A percentile compares a stretch with the other conserved stretches of the same genome.
These are phyloP conservation scores for Zelonia costaricensis DNA, from an alignment of 208 protist genomes.

Conservation along the genomic window DNA sequence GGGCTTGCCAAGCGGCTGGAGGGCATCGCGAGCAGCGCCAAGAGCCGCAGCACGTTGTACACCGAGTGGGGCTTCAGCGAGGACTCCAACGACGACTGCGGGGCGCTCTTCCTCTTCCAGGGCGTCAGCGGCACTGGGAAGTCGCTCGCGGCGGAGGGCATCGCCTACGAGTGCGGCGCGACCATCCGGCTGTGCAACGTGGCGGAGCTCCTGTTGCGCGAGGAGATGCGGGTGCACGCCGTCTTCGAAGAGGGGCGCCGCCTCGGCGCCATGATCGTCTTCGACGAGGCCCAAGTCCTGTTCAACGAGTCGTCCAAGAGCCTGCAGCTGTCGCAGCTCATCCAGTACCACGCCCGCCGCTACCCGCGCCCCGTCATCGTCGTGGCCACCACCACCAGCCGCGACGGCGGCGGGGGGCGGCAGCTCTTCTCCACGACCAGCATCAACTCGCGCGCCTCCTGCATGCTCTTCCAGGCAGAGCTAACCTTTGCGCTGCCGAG, in stretches of 20 bases:
- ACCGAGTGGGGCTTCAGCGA: conserved; percentile 90
- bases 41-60: conserved; percentile 86
- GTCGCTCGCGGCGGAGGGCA: conserved; percentile 84
- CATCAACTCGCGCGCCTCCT: conserved; percentile 53
- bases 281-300: conserved; percentile 86
- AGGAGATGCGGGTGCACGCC: conserved; percentile 47
- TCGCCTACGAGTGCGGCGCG: conserved; percentile 91
- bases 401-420: conserved; percentile 25
- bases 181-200: conserved; percentile 89
- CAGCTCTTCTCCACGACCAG: conserved; percentile 24
- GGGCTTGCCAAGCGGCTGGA: conserved; percentile 47
- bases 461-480: conserved; percentile 56
- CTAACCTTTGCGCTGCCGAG: conserved; percentile 64
- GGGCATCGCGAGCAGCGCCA: conserved; percentile 58
- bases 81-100: conserved; percentile 36
- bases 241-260: conserved; percentile 84
- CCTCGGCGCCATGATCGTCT: conserved; percentile 86
- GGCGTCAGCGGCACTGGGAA: conserved; percentile 88
- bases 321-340: conserved; percentile 66
- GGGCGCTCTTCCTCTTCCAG: conserved; percentile 66
- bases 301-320: conserved; percentile 77
- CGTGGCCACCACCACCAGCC: conserved; percentile 69
- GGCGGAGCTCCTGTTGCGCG: conserved; percentile 57
- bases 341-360: conserved; percentile 78
- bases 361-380: conserved; percentile 82